Conservation (phyloP, 306 rosid species). For the Gleditsia sinensis region DNA sequence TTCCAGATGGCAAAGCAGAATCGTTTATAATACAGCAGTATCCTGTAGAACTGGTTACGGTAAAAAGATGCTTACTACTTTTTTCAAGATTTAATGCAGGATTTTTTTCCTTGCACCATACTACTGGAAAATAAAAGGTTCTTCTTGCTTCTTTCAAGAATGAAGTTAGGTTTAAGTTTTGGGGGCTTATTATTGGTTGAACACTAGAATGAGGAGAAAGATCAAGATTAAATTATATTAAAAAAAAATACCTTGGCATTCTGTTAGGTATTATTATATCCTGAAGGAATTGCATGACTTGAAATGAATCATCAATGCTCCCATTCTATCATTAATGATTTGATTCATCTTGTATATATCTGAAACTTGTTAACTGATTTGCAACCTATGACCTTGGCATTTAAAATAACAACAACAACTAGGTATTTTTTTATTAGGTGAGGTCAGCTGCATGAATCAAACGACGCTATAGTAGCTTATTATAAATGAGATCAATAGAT, state of each 20-base stretch:
- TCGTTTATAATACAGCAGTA: conserved; percentile 41
- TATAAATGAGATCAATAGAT: no score
- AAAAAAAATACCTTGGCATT: neutral
- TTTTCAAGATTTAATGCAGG: conserved; percentile 19
- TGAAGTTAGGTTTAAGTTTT: neutral
- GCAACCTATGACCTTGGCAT: neutral
- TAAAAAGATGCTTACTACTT: conserved; percentile 39
- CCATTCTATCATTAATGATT: conserved; percentile 9
- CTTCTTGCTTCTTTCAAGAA: conserved; percentile 27
- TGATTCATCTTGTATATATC: neutral
- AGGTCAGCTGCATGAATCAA: no score
- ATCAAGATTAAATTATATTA: neutral
- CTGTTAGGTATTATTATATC: neutral
- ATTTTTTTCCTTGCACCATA: neutral
- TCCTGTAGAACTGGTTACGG: conserved; percentile 79
- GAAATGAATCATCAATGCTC: neutral
- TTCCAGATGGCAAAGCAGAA: conserved; percentile 47
- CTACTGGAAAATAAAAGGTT: conserved; percentile 11
- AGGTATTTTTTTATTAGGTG: no score
- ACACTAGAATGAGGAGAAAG: neutral
- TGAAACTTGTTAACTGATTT: neutral
- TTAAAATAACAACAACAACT: no score
- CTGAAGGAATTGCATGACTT: neutral
- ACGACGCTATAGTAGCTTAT: no score
- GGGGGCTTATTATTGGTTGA: neutral